Conservation (phyloP, 2,329 filamentous ascomycete genomes). For the Clarireedia hainanense region DNA sequence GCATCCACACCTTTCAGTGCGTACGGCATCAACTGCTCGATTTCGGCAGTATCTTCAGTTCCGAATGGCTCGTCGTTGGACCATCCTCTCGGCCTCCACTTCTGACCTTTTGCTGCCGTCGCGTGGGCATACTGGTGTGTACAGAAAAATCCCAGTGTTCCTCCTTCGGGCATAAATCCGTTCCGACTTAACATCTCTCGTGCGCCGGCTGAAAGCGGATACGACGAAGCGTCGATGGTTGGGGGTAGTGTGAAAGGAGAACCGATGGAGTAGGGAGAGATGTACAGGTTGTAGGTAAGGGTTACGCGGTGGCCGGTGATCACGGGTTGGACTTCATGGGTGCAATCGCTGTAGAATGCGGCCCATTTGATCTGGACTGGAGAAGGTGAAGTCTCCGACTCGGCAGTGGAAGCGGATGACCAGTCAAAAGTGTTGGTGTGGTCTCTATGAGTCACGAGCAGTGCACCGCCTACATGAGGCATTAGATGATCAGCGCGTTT, state of each 20-base stretch:
- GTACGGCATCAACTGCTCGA: slow-evolving; percentile 25
- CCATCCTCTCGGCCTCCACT: too few relatives aligned
- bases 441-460: slow-evolving; percentile 7
- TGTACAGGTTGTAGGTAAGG: slow-evolving; percentile 52
- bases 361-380: slow-evolving; percentile 34
- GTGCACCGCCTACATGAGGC: slow-evolving; percentile 19
- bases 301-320: slow-evolving; percentile 45
- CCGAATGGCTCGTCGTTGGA: not conserved
- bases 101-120: not conserved
- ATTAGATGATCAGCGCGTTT: too few relatives aligned
- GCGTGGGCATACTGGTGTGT: slow-evolving; percentile 41
- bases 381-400: not conserved
- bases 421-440: slow-evolving; percentile 33
- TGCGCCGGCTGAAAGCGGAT: slow-evolving; percentile 32
- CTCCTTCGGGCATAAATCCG: slow-evolving; percentile 33
- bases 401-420: slow-evolving; percentile 15
- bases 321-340: slow-evolving; percentile 44
- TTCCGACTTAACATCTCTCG: slow-evolving; percentile 26
- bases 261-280: slow-evolving; percentile 29
- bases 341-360: slow-evolving; percentile 46
- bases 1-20: slow-evolving; percentile 41
- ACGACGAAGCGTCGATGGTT: slow-evolving; percentile 27
- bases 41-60: not conserved
- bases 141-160: slow-evolving; percentile 37
- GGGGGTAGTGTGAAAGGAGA: not conserved